Evolutionary conservation across 1,284 basidiomycete genomes (phyloP).

Genomic region (Rhodotorula sp.): DNA sequence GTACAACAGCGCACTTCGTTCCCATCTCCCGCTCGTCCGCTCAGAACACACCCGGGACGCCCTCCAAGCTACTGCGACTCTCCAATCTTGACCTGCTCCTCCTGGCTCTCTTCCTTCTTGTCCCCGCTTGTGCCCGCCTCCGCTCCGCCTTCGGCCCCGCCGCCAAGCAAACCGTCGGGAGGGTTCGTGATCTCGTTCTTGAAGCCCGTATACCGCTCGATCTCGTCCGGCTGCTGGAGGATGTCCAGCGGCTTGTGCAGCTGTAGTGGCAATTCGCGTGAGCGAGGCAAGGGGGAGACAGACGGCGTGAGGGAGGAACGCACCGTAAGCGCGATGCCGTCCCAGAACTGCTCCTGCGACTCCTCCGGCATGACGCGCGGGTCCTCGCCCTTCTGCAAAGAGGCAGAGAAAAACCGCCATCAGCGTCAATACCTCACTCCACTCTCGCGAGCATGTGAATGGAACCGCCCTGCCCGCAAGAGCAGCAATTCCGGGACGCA

Average conservation of each 20-base stretch:
- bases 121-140: not conserved
- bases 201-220: constrained; percentile 1
- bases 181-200: constrained; percentile 7
- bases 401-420: too few species aligned
- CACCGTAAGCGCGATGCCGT: constrained; percentile 35
- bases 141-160: not conserved
- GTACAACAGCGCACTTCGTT: not conserved
- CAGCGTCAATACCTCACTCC: too few species aligned
- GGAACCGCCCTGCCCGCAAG: too few species aligned
- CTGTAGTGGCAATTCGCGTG: not conserved
- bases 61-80: not conserved
- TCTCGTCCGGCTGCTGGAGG: not conserved
- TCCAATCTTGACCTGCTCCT: not conserved
- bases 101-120: not conserved
- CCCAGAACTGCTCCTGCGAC: constrained; percentile 35
- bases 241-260: constrained; percentile 4
- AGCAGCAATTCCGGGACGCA: constrained; percentile 3
- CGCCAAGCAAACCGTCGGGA: not conserved
- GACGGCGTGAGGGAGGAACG: not conserved
- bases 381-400: constrained; percentile 35
- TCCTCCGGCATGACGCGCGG: constrained; percentile 20
- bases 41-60: not conserved
- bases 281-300: not conserved
- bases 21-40: too few species aligned
- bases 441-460: too few species aligned